Percentiles rank a stretch among this genome's conserved stretches.
Conservation (phyloP, 2,329 filamentous ascomycete genomes). For the Eurotiales sp. region DNA sequence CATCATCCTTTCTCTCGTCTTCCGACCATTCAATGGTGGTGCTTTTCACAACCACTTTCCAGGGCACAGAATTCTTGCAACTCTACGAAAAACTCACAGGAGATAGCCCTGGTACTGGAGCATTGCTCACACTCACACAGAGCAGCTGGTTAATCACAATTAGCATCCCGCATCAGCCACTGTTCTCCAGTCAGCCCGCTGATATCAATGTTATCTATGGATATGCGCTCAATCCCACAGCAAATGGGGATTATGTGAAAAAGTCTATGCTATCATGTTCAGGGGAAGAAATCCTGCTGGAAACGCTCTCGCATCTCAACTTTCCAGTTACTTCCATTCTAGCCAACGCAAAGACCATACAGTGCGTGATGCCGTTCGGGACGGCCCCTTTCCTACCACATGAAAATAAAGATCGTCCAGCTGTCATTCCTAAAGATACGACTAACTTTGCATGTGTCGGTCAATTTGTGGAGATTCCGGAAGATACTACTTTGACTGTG, state of each 20-base stretch:
- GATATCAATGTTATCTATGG: not conserved
- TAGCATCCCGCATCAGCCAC: conserved; percentile 40
- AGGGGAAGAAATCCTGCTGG: conserved; percentile 38
- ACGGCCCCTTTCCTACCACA: conserved; percentile 37
- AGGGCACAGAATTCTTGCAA: conserved; percentile 15
- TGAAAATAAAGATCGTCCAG: conserved; percentile 33
- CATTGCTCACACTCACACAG: conserved; percentile 38
- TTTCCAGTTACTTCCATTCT: conserved; percentile 31
- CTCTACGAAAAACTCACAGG: not conserved
- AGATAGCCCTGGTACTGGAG: conserved; percentile 14
- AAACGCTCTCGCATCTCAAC: conserved; percentile 37
- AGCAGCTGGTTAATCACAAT: conserved; percentile 41
- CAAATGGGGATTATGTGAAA: not conserved
- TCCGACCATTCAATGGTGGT: conserved; percentile 36
- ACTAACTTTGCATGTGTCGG: conserved; percentile 40
- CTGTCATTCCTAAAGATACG: conserved; percentile 34
- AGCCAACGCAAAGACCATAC: conserved; percentile 30
- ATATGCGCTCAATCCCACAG: not conserved
- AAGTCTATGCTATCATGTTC: conserved; percentile 38
- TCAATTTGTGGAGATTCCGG: conserved; percentile 41
- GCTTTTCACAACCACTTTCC: conserved; percentile 41
- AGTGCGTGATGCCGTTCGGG: conserved; percentile 40
- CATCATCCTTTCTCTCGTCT: conserved; percentile 40
- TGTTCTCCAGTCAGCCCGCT: conserved; percentile 36
- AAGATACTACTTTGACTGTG: conserved; percentile 37